Evolutionary conservation across 306 rosid genomes (phyloP).

Genomic region (Citrullus amarus): DNA sequence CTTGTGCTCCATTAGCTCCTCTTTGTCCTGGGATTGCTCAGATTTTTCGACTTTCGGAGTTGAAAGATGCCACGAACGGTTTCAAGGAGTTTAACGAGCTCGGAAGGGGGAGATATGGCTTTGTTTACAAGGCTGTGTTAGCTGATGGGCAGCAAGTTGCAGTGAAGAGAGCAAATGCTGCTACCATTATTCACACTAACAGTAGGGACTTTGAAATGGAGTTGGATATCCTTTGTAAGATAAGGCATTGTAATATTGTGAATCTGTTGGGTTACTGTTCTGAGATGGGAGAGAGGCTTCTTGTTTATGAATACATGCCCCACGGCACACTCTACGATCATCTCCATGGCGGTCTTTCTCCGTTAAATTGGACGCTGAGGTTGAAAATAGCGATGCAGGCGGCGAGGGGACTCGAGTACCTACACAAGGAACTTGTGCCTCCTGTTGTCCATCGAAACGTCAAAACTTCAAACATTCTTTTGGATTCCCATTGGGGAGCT

Average conservation of each 20-base stretch:
- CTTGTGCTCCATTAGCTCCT: conserved; percentile 23
- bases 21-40: conserved; percentile 79
- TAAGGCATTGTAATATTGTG: conserved; percentile 62
- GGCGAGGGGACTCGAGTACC: conserved; percentile 76
- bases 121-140: conserved; percentile 76
- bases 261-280: conserved; percentile 83
- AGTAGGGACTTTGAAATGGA: conserved; percentile 82
- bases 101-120: conserved; percentile 89
- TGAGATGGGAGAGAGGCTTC: conserved; percentile 95
- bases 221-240: conserved; percentile 67
- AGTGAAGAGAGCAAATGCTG: conserved; percentile 86
- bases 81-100: conserved; percentile 94
- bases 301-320: conserved; percentile 85
- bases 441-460: conserved; percentile 64
- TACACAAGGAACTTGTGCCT: conserved; percentile 63
- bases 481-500: conserved; percentile 78
- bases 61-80: conserved; percentile 92
- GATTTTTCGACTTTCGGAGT: conserved; percentile 75
- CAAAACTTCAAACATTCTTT: conserved; percentile 68
- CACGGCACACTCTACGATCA: conserved; percentile 84
- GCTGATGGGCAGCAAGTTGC: conserved; percentile 76
- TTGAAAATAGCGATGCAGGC: conserved; percentile 64
- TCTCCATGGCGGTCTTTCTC: conserved; percentile 86
- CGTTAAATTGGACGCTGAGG: conserved; percentile 65
- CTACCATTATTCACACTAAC: conserved; percentile 80